Percentiles rank a stretch among this genome's conserved stretches.
Conservation (phyloP, 2,329 filamentous ascomycete genomes). For the Talaromyces islandicus region DNA sequence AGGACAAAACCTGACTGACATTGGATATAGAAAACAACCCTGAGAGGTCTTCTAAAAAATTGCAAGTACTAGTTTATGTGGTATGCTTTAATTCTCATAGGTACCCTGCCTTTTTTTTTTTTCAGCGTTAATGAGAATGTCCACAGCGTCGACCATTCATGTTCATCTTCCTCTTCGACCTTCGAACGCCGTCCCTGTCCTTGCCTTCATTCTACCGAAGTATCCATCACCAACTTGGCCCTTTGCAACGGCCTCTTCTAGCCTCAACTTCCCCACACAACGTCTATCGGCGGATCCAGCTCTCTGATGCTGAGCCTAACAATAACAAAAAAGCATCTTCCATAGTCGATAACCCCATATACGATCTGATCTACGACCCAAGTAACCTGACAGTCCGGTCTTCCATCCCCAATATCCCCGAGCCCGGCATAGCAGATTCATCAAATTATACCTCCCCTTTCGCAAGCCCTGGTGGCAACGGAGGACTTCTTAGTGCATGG, state of each 20-base stretch:
- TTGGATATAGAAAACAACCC: background rate
- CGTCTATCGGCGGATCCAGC: constrained; percentile 32
- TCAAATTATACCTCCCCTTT: background rate
- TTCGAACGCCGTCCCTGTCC: constrained; percentile 34
- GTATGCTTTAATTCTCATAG: constrained; percentile 21
- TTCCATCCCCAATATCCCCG: constrained; percentile 59
- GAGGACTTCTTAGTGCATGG: constrained; percentile 35
- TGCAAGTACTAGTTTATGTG: constrained; percentile 39
- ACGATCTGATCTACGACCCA: constrained; percentile 58
- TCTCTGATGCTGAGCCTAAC: constrained; percentile 26
- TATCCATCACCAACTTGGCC: constrained; percentile 44
- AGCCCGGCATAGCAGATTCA: constrained; percentile 35
- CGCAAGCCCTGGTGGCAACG: constrained; percentile 3
- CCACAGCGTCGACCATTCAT: constrained; percentile 43
- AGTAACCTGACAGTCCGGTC: constrained; percentile 53
- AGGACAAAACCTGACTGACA: constrained; percentile 1
- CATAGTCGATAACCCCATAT: constrained; percentile 42
- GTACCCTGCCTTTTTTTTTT: background rate
- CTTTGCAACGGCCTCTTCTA: constrained; percentile 41
- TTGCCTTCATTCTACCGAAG: constrained; percentile 41
- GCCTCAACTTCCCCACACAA: constrained; percentile 41
- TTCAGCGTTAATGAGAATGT: background rate
- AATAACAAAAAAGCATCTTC: constrained; percentile 23
- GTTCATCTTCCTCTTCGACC: constrained; percentile 45
- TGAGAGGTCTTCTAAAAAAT: constrained; percentile 13